Conservation (phyloP, 306 rosid genomes). For the Corylus heterophylla region DNA sequence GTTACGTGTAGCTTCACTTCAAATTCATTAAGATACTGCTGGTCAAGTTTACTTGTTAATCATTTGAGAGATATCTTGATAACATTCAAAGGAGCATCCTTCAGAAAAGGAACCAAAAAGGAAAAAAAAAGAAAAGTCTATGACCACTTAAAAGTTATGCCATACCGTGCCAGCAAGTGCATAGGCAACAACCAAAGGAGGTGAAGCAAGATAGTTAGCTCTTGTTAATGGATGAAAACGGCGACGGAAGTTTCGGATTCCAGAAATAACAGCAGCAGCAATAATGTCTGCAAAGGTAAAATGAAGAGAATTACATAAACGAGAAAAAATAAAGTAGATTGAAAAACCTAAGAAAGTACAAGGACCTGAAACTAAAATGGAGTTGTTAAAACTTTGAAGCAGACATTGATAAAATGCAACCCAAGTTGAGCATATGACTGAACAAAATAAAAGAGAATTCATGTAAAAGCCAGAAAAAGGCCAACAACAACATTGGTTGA, state of each 20-base stretch:
- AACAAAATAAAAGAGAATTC: not conserved
- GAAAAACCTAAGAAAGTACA: not conserved
- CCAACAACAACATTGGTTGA: not conserved
- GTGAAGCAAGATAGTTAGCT: constrained; percentile 56
- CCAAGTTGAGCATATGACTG: not conserved
- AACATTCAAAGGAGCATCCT: not conserved
- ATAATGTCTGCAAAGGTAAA: constrained; percentile 37
- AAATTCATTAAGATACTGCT: not conserved
- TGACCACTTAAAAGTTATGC: not conserved
- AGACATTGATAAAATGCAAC: not conserved
- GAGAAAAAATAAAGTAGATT: not conserved
- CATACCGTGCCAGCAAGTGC: constrained; percentile 50
- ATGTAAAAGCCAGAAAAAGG: not conserved
- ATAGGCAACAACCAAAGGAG: constrained; percentile 48
- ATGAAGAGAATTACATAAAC: not conserved
- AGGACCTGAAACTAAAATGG: not conserved
- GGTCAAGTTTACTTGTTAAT: not conserved
- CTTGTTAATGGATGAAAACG: constrained; percentile 44
- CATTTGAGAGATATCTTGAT: not conserved
- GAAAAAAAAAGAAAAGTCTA: not conserved
- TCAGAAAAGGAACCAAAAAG: not conserved
- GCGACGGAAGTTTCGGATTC: constrained; percentile 49
- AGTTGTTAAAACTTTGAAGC: not conserved
- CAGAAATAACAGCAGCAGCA: constrained; percentile 47
- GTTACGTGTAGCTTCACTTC: not conserved